Evolutionary conservation across 2,329 filamentous ascomycete species (phyloP).

Genomic region (Apiospora sp.): DNA sequence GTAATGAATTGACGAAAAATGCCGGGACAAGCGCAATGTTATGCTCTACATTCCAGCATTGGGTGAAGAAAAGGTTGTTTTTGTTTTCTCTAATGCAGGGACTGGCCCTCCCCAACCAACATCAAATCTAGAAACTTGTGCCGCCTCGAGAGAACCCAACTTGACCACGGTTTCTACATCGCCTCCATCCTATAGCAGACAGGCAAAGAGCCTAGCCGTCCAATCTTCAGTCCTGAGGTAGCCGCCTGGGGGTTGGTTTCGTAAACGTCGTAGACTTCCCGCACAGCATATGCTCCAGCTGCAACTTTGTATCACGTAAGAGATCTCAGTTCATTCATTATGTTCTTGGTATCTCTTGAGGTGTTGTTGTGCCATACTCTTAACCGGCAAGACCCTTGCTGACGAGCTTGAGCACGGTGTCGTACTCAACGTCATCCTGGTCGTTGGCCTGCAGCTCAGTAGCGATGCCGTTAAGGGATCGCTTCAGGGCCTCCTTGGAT

Average conservation of each 20-base stretch:
- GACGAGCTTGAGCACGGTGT: constrained; percentile 71
- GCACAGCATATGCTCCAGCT: constrained; percentile 18
- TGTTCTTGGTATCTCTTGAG: constrained; percentile 21
- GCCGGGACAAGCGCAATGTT: constrained; percentile 26
- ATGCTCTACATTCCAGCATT: constrained; percentile 39
- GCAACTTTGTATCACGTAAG: constrained; percentile 16
- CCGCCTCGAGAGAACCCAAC: constrained; percentile 24
- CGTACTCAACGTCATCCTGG: constrained; percentile 81
- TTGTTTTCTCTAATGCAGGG: constrained; percentile 41
- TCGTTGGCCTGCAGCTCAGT: constrained; percentile 86
- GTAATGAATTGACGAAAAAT: constrained; percentile 22
- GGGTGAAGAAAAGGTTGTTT: constrained; percentile 33
- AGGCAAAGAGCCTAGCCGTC: constrained; percentile 5
- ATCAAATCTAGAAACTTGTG: constrained; percentile 43
- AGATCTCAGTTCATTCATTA: constrained; percentile 18
- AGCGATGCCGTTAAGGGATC: constrained; percentile 77
- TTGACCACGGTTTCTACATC: constrained; percentile 4
- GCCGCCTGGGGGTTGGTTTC: constrained; percentile 24
- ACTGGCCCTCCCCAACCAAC: constrained; percentile 38
- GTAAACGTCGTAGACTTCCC: constrained; percentile 28
- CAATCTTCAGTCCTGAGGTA: constrained; percentile 20
- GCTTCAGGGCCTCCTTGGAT: constrained; percentile 87
- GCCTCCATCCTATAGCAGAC: constrained; percentile 20
- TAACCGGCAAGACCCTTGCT: constrained; percentile 64
- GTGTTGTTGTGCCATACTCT: neutral